Evolutionary conservation across 495 filamentous ascomycete species (phyloP).

Genomic region (Pyrenula massariospora): DNA sequence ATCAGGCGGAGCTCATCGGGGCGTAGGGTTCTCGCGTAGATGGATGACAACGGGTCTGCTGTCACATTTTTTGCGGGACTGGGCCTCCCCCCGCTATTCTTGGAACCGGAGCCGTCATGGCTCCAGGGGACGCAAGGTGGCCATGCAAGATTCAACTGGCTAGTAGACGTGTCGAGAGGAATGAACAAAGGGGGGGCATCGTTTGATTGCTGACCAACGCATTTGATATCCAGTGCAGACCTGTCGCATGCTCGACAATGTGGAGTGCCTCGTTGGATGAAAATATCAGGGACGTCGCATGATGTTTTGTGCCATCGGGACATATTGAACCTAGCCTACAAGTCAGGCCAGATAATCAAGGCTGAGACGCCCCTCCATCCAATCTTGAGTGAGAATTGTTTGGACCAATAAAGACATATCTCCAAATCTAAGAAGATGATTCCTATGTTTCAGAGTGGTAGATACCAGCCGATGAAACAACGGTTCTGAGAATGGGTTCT

Average conservation of each 20-base stretch:
- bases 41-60: too few relatives aligned
- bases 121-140: background rate
- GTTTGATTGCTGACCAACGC: background rate
- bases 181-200: background rate
- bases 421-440: too few relatives aligned
- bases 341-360: too few relatives aligned
- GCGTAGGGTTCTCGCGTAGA: background rate
- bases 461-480: too few relatives aligned
- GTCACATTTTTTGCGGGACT: background rate
- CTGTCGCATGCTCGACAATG: background rate
- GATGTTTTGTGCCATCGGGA: background rate
- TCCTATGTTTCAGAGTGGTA: too few relatives aligned
- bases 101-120: background rate
- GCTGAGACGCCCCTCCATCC: too few relatives aligned
- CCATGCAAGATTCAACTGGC: background rate
- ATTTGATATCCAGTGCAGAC: background rate
- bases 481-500: too few relatives aligned
- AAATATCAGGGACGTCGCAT: background rate
- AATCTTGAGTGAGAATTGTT: too few relatives aligned
- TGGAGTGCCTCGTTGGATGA: background rate
- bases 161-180: background rate
- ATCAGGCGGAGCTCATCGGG: background rate
- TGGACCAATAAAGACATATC: too few relatives aligned
- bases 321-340: too few relatives aligned
- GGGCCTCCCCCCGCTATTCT: background rate